Base-by-base conservation (phyloP, 371 early-diverging fungal genomes). In the Entomophthora muscae region DNA sequence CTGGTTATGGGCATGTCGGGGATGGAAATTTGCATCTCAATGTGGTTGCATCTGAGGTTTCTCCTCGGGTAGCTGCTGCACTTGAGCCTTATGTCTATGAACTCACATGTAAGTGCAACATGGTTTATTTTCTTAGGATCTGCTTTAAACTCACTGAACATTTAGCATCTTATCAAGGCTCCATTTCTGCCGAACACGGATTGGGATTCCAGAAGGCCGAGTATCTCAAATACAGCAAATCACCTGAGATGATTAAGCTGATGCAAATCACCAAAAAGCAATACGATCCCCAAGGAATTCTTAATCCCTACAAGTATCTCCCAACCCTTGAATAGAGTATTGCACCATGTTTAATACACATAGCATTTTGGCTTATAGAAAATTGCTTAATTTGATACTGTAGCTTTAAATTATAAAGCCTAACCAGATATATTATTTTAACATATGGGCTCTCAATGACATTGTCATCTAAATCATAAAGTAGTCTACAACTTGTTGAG, bases 51-150 rank as follows among this genome's bases (percentile, higher is more conserved):
- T 73, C 74, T 27, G 67, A 71, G 31, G 83, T 80, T 57, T 75
- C 79, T 57, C 67, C 70, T 27, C 71, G 78, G 21, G 76, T 87
- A 0, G 78, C 82, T 26, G 68, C 74, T 27, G 67, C 85, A 42
- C 85, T 96, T 52, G 98, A 98, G 73, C 94, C 95, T n/a, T 92
- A 74, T 65, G 76, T 98, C 5, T 97, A 91, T 68, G 91, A 98
- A 72, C 88, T 86, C 86, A 85, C 85, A 67, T 72, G 80, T 76
- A 80, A 69, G 65, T 76, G 65, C n/a, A n/a, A n/a, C n/a, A 51
- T 60, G 52, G 17, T 31, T 57, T 23, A 57, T 30, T 23, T n/a
- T 63, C 24, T 31, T 61, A 29, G 31, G 28, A n/a, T 29, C 27
- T 1, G 0, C 60, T 67, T 60, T 56, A 65, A n/a, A 33, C 68